These are phyloP conservation scores for Fraxinus latifolia DNA, from an alignment of 305 asterid genomes.

Conservation along the genomic window DNA sequence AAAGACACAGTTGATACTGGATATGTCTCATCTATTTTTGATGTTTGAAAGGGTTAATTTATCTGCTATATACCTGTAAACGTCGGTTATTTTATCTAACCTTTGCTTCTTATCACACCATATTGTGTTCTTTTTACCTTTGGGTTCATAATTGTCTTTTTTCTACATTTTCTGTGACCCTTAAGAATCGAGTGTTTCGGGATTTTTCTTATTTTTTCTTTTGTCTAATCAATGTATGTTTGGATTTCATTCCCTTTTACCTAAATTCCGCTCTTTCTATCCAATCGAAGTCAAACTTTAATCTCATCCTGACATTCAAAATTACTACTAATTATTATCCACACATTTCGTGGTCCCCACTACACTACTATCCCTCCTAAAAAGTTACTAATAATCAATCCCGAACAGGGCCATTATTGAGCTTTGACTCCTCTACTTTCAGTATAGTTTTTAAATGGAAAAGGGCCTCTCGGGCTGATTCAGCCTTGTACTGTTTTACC, in stretches of 20 bases:
- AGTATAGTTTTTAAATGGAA: neutral
- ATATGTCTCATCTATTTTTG: neutral
- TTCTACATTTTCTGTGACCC: neutral
- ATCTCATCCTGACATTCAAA: neutral
- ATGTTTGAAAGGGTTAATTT: neutral
- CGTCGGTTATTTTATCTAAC: neutral
- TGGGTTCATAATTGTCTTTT: neutral
- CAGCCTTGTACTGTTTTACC: neutral
- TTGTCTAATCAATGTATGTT: neutral
- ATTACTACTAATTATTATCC: neutral
- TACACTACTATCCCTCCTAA: neutral
- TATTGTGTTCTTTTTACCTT: neutral
- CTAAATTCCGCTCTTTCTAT: neutral
- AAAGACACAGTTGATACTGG: neutral
- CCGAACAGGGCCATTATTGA: neutral
- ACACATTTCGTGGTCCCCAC: neutral
- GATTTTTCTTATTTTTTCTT: neutral
- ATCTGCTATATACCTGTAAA: neutral
- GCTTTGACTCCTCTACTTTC: neutral
- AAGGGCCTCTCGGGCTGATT: neutral
- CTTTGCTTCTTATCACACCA: neutral
- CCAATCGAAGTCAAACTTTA: neutral
- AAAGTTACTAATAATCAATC: neutral
- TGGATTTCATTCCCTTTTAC: neutral
- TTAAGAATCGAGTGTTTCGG: neutral